These are phyloP conservation scores for Lipomyces chichibuensis DNA, from an alignment of 805 yeast genomes.

Conservation along the genomic window DNA sequence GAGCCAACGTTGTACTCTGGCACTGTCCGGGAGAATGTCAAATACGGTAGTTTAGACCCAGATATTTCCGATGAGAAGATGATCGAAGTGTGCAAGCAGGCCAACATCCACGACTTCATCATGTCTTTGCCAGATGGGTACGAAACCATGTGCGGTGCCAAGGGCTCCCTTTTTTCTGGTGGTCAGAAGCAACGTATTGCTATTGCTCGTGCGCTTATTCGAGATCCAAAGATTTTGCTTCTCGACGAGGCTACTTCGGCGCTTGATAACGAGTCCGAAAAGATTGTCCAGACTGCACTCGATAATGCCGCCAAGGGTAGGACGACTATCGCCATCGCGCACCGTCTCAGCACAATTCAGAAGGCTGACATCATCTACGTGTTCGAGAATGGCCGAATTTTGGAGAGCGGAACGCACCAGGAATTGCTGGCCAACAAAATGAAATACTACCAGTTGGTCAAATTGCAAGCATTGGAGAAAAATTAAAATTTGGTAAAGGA, in stretches of 20 bases:
- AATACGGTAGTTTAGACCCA: conserved; percentile 46
- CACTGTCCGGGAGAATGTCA: conserved; percentile 73
- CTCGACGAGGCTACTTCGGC: conserved; percentile 64
- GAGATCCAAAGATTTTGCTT: conserved; percentile 59
- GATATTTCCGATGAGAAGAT: conserved; percentile 48
- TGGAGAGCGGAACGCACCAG: conserved; percentile 55
- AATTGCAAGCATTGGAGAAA: conserved; percentile 51
- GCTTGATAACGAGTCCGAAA: conserved; percentile 62
- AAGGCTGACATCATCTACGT: conserved; percentile 58
- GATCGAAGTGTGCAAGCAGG: conserved; percentile 51
- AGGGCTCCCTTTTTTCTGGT: conserved; percentile 60
- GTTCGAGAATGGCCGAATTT: conserved; percentile 57
- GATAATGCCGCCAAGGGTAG: conserved; percentile 61
- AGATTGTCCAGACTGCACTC: conserved; percentile 65
- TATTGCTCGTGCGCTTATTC: conserved; percentile 63
- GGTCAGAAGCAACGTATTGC: conserved; percentile 70
- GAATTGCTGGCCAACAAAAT: conserved; percentile 47
- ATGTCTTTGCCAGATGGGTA: conserved; percentile 57
- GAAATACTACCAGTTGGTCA: conserved; percentile 48
- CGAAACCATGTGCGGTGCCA: conserved; percentile 53
- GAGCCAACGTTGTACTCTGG: conserved; percentile 70
- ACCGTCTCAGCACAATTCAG: conserved; percentile 63
- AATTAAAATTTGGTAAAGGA: conserved; percentile 16
- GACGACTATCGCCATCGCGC: conserved; percentile 76
- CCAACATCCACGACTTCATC: conserved; percentile 58